Evolutionary conservation across 139 green algal species (phyloP).

Genomic region (Volvox africanus): DNA sequence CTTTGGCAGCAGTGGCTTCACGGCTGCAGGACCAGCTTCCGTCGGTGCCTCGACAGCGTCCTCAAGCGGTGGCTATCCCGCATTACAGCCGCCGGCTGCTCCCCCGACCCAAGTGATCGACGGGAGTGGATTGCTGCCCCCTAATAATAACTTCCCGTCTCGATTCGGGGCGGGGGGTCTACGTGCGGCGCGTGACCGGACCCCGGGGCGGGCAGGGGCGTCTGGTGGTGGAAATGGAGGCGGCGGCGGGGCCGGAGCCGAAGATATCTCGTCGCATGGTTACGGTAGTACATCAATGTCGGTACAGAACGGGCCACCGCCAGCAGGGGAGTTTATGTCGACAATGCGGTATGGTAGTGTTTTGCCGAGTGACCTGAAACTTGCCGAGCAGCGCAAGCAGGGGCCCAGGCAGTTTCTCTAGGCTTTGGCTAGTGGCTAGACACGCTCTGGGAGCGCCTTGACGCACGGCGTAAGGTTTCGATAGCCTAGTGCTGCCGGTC

Average conservation of each 20-base stretch:
- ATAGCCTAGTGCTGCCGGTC: too few species aligned
- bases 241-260: not conserved
- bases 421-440: too few species aligned
- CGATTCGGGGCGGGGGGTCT: conserved; percentile 23
- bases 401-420: conserved; percentile 45
- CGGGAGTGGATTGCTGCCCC: conserved; percentile 11
- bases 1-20: not conserved
- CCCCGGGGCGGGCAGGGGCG: not conserved
- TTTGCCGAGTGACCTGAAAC: conserved; percentile 36
- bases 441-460: too few species aligned
- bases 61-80: not conserved
- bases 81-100: not conserved
- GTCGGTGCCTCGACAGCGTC: not conserved
- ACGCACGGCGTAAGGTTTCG: too few species aligned
- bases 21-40: not conserved
- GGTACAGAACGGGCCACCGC: not conserved
- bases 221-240: not conserved
- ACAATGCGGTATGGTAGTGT: conserved; percentile 24
- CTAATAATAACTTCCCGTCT: conserved; percentile 37
- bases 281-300: not conserved
- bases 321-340: conserved; percentile 2
- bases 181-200: conserved; percentile 25
- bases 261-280: not conserved
- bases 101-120: conserved; percentile 20
- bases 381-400: conserved; percentile 46